Percentiles rank a stretch among this genome's conserved stretches.
Conservation (phyloP, 2,329 filamentous ascomycete genomes). For the Rutstroemia sp. region DNA sequence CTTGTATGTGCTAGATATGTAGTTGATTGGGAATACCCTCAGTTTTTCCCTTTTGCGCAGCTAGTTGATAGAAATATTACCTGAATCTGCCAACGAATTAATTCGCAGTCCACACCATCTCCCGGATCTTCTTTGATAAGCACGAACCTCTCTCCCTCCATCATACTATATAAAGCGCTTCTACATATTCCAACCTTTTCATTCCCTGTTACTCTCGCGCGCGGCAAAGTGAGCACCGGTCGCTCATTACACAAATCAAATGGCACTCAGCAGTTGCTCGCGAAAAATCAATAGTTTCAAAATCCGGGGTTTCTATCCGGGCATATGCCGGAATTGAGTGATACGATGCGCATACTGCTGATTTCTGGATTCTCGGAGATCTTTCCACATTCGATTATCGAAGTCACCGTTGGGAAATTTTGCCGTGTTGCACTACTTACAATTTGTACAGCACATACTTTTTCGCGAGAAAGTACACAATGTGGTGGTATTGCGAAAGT, state of each 20-base stretch:
- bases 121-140: too few relatives aligned
- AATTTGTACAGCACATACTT: background rate
- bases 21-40: too few relatives aligned
- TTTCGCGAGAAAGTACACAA: background rate
- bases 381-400: background rate
- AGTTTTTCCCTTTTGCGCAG: too few relatives aligned
- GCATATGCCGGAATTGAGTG: background rate
- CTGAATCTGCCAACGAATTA: too few relatives aligned
- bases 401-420: background rate
- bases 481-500: background rate
- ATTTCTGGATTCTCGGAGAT: background rate
- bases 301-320: conserved; percentile 5
- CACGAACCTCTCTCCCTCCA: too few relatives aligned
- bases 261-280: background rate
- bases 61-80: too few relatives aligned
- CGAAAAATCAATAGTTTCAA: conserved; percentile 1
- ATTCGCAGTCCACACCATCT: too few relatives aligned
- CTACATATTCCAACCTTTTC: too few relatives aligned
- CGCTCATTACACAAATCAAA: background rate
- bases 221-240: background rate
- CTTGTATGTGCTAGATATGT: too few relatives aligned
- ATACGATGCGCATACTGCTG: background rate
- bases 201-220: conserved; percentile 8
- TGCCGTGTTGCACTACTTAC: conserved; percentile 1
- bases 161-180: too few relatives aligned